These are phyloP conservation scores for Ogataea trehalophila DNA, from an alignment of 805 yeast species.

Conservation along the genomic window DNA sequence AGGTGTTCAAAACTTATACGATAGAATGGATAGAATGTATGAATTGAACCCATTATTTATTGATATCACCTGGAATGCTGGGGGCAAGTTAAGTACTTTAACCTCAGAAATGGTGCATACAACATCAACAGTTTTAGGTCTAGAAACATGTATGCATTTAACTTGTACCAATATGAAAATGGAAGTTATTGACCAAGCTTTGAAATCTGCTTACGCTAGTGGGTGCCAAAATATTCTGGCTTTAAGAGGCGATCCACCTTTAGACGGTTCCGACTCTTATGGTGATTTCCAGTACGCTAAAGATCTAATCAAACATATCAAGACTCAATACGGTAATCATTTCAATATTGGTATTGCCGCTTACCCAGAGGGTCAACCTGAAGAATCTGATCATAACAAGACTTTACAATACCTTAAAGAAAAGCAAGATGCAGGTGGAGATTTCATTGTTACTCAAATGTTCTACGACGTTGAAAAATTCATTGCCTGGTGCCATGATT, in stretches of 20 bases:
- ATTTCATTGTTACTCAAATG: constrained; percentile 93
- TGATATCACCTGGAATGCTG: constrained; percentile 98
- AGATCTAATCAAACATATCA: constrained; percentile 77
- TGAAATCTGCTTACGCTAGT: constrained; percentile 76
- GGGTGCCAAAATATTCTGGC: constrained; percentile 97
- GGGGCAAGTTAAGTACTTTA: constrained; percentile 77
- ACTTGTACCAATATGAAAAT: constrained; percentile 95
- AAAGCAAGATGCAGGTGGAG: constrained; percentile 92
- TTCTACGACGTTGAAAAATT: constrained; percentile 89
- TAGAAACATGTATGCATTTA: constrained; percentile 96
- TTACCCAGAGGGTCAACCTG: constrained; percentile 97
- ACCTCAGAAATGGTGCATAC: constrained; percentile 92
- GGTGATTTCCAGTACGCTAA: constrained; percentile 88
- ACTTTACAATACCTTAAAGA: constrained; percentile 67
- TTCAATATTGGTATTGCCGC: constrained; percentile 96
- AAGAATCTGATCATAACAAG: constrained; percentile 54
- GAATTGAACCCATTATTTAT: constrained; percentile 85
- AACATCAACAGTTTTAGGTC: constrained; percentile 81
- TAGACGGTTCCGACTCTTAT: constrained; percentile 64
- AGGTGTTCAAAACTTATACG: constrained; percentile 94
- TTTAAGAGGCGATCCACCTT: constrained; percentile 92
- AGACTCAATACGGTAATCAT: constrained; percentile 73
- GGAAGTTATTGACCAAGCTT: constrained; percentile 75
- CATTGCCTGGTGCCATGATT: constrained; percentile 70
- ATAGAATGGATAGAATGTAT: constrained; percentile 97